phyloP scores from a whole-genome alignment of 441 rosid genomes.

The Erodium chrysanthum region DNA sequence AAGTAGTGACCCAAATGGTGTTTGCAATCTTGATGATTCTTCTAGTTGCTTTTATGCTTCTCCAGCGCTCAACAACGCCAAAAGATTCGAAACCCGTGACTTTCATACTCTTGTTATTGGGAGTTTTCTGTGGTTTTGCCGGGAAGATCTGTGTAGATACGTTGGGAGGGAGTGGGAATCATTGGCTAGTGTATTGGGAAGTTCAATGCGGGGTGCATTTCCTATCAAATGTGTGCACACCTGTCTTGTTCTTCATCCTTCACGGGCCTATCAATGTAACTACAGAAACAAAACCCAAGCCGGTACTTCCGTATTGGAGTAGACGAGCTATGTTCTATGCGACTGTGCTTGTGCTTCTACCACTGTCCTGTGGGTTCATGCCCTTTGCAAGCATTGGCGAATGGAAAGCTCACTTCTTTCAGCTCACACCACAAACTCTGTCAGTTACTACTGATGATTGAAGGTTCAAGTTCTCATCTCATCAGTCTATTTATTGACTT shows the following conservation, averaged over 20 bases:
- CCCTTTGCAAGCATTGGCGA: constrained; percentile 61
- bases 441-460: constrained; percentile 18
- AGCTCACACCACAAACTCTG: constrained; percentile 15
- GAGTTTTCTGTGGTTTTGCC: constrained; percentile 51
- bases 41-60: constrained; percentile 39
- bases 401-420: constrained; percentile 59
- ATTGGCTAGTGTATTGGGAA: constrained; percentile 73
- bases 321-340: constrained; percentile 40
- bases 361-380: constrained; percentile 52
- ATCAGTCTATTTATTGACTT: not conserved
- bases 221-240: constrained; percentile 33
- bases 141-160: constrained; percentile 80
- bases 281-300: constrained; percentile 19
- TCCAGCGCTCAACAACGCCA: constrained; percentile 47
- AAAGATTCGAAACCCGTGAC: constrained; percentile 67
- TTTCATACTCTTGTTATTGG: constrained; percentile 52
- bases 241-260: constrained; percentile 36
- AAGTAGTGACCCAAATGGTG: constrained; percentile 45
- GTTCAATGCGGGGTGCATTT: constrained; percentile 54
- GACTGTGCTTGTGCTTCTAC: constrained; percentile 35
- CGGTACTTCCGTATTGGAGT: constrained; percentile 49
- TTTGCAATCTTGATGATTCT: constrained; percentile 61
- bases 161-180: constrained; percentile 59
- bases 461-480: not conserved
- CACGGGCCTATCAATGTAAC: constrained; percentile 40